A percentile compares a stretch with the other conserved stretches of the same genome.
These are phyloP conservation scores for Daldinia decipiens DNA, from an alignment of 495 filamentous ascomycete species.

Conservation along the genomic window DNA sequence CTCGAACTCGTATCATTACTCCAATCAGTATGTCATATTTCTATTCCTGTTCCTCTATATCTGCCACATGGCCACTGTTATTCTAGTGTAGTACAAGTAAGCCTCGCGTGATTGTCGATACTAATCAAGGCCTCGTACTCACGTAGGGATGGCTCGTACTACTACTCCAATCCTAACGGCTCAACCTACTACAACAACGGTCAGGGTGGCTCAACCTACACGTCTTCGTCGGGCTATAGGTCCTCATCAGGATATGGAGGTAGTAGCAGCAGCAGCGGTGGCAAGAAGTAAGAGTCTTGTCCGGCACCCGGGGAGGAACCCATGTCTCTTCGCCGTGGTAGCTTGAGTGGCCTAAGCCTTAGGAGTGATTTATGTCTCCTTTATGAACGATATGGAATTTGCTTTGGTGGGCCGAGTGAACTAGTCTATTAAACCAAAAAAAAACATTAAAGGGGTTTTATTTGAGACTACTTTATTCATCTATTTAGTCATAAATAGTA, in stretches of 20 bases:
- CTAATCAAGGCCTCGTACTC: background rate
- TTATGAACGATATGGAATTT: too few relatives aligned
- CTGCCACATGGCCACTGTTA: background rate
- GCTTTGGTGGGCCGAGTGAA: background rate
- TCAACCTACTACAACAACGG: conserved; percentile 61
- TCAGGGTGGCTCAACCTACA: conserved; percentile 56
- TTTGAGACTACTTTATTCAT: too few relatives aligned
- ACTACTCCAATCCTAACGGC: conserved; percentile 67
- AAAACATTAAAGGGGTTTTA: background rate
- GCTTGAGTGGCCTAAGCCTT: background rate
- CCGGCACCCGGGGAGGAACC: background rate
- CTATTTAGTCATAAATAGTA: too few relatives aligned
- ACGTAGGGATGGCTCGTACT: conserved; percentile 64
- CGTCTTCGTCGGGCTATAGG: conserved; percentile 48
- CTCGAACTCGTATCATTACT: conserved; percentile 67
- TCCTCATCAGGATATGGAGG: conserved; percentile 41
- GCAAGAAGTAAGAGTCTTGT: conserved; percentile 23
- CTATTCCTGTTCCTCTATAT: conserved; percentile 18
- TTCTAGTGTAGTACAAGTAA: too few relatives aligned
- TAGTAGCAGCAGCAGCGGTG: conserved; percentile 19
- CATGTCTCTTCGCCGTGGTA: background rate
- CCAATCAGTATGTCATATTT: conserved; percentile 54
- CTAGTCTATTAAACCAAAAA: background rate
- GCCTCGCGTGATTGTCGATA: background rate
- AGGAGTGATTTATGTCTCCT: too few relatives aligned